Evolutionary conservation across 2,329 filamentous ascomycete genomes (phyloP), one percentile per base, ranked within the genome.

Genomic region (Fusarium neocosmosporiellum): DNA sequence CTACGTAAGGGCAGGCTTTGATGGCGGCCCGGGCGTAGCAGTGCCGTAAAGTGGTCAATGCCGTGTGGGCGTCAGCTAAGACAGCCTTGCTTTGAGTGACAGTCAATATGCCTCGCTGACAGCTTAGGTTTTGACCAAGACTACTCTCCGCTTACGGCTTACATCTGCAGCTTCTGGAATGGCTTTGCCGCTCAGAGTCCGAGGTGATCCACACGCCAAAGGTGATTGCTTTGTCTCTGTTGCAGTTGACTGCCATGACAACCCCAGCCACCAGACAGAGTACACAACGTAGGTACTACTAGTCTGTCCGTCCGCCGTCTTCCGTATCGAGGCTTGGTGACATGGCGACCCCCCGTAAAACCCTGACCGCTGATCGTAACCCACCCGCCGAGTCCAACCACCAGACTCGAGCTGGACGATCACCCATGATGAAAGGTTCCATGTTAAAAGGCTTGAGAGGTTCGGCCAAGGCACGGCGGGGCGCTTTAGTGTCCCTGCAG

Each of bases 401-500:
- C 66, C 66, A 59, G 41, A 72, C 61, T 54, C 70, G 36, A 59
- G 50, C 46, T 73, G 60, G 65, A 54, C 57, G 67, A 73, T 73
- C 67, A 20, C 62, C 65, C 71, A 74, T 74, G 71, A 74, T 74
- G 68, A 71, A 73, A 71, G 57, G 58, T 37, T 71, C 63, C 73
- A 69, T 73, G 67, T 74, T 66, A 60, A 50, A 11, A 72, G 75
- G 73, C 74, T 72, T 71, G 66, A 68, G 73, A 72, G 71, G 75
- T 76, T 75, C 67, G 68, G 63, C 66, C 73, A 75, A 69, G 72
- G 70, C 63, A 70, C 54, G 65, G 75, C 67, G 75, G 75, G 75
- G 75, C 72, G 65, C 67, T 55, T 73, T 77, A 77, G 75, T 64
- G 72, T 72, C 63, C 69, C 72, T 77, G 75, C 75, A 76, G 74